A percentile compares a stretch with the other conserved stretches of the same genome.
Conservation (phyloP, 177 flowering plant species). For the Vitis hybrid region DNA sequence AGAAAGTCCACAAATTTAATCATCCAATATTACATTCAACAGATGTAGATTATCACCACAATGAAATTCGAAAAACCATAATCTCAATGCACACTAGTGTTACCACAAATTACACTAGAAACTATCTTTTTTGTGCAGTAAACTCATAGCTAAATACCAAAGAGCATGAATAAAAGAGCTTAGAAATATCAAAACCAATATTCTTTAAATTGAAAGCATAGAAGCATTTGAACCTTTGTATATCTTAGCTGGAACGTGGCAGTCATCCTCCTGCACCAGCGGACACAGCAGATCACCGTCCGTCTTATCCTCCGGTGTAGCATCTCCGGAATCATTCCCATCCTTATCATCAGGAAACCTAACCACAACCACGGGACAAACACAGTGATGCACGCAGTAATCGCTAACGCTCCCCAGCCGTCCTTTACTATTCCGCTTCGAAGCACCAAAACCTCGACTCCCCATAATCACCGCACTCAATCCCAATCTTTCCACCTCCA, state of each 20-base stretch:
- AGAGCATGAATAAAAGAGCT: no score
- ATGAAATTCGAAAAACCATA: no score
- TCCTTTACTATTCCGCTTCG: conserved; percentile 42
- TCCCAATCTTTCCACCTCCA: conserved; percentile 73
- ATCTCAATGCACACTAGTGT: no score
- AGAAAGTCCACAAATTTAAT: no score
- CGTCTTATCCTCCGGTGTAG: conserved; percentile 9
- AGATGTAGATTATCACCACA: no score
- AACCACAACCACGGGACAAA: conserved; percentile 75
- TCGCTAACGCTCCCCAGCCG: conserved; percentile 79
- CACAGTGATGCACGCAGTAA: conserved; percentile 76
- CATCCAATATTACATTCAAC: no score
- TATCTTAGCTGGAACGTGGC: conserved; percentile 38
- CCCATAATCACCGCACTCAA: conserved; percentile 65
- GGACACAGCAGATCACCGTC: conserved; percentile 8
- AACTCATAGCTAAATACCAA: no score
- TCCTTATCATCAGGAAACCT: conserved; percentile 59
- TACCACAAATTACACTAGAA: no score
- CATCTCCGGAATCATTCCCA: conserved; percentile 14
- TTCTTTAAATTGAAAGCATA: not conserved
- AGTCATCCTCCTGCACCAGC: conserved; percentile 37
- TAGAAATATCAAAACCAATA: not conserved
- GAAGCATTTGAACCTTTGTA: conserved; percentile 24
- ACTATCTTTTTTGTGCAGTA: no score
- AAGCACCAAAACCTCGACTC: conserved; percentile 73